Base-by-base conservation (phyloP, 176 grass and related monocot species). In the Oryza rufipogon region DNA sequence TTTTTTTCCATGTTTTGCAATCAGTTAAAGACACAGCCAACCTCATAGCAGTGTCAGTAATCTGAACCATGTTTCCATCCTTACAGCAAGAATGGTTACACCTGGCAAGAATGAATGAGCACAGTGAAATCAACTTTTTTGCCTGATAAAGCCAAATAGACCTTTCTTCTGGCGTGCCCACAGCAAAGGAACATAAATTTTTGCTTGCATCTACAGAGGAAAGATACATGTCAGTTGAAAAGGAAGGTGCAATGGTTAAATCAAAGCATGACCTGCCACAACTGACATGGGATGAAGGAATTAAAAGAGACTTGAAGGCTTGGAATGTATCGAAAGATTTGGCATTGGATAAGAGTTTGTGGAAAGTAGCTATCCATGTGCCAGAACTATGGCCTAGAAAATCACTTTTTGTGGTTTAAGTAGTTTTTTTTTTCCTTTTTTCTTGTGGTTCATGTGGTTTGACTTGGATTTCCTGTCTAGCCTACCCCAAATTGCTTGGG, bases 121-220 rank as follows among this genome's bases (percentile, higher is more conserved):
- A 98, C 22, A 98, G 91, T 48, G 92, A 95, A 90, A 98, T 77
- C 64, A 98, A 70, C 74, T 46, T 93, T 74, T 93, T 91, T 73
- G 92, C 51, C 80, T 98, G 96, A 86, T 93, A 95, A 67, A 90
- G 89, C 96, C 96, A 98, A 83, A 88, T 83, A 71, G 91, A 98
- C 75, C 76, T 98, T 80, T 95, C 96, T 84, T 93, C 88, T 47
- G 68, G 79, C 2, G 60, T 72, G 78, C 96, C 87, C 80, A 93
- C 56, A 66, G 89, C 86, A 58, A 98, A 76, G 16, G 87, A 93
- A 83, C 96, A 98, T 70, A 93, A 95, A 58, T 90, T 95, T 83
- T 91, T 93, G 23, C 85, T 86, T 83, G 61, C 48, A 89, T 95
- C 95, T 97, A 81, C 84, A 90, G 80, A 94, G 68, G 79, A 34